These are phyloP conservation scores for Diaporthe sp. DNA, from an alignment of 2,329 filamentous ascomycete species.

Conservation along the genomic window DNA sequence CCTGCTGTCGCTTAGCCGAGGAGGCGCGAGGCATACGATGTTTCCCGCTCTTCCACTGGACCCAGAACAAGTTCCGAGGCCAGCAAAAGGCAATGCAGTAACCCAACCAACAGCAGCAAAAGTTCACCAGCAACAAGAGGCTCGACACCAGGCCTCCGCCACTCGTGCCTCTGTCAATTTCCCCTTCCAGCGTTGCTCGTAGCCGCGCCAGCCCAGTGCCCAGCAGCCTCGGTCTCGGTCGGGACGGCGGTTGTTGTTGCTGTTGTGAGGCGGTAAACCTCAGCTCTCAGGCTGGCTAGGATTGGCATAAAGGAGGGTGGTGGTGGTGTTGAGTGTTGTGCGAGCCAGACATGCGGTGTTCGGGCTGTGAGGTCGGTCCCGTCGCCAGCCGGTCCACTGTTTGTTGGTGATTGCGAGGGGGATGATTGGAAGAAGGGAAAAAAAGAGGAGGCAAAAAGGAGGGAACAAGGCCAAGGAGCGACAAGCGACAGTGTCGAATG, in stretches of 20 bases:
- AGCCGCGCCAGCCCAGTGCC: slow-evolving; percentile 37
- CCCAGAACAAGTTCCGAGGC: slow-evolving; percentile 57
- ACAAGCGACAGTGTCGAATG: slow-evolving; percentile 25
- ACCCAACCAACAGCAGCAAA: slow-evolving; percentile 24
- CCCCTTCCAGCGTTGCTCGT: slow-evolving; percentile 28
- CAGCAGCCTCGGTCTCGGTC: slow-evolving; percentile 33
- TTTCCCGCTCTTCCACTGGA: slow-evolving; percentile 48
- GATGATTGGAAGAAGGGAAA: not conserved
- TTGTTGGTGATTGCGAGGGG: slow-evolving; percentile 3
- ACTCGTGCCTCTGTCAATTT: slow-evolving; percentile 4
- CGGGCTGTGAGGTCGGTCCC: slow-evolving; percentile 33
- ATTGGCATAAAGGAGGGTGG: slow-evolving; percentile 30
- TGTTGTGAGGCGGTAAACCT: slow-evolving; percentile 1
- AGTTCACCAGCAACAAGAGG: slow-evolving; percentile 33
- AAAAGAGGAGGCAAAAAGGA: slow-evolving; percentile 14
- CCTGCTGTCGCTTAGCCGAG: slow-evolving; percentile 70
- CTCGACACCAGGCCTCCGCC: slow-evolving; percentile 8
- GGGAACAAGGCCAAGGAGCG: slow-evolving; percentile 24
- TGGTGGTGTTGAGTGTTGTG: slow-evolving; percentile 14
- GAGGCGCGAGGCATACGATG: slow-evolving; percentile 71
- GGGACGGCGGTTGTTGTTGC: not conserved
- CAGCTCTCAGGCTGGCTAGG: slow-evolving; percentile 17
- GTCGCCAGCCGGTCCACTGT: slow-evolving; percentile 36
- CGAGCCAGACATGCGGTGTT: slow-evolving; percentile 35
- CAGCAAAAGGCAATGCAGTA: slow-evolving; percentile 46